phyloP scores from a whole-genome alignment of 2,329 filamentous ascomycete genomes.

The Calonectria hawksworthii region DNA sequence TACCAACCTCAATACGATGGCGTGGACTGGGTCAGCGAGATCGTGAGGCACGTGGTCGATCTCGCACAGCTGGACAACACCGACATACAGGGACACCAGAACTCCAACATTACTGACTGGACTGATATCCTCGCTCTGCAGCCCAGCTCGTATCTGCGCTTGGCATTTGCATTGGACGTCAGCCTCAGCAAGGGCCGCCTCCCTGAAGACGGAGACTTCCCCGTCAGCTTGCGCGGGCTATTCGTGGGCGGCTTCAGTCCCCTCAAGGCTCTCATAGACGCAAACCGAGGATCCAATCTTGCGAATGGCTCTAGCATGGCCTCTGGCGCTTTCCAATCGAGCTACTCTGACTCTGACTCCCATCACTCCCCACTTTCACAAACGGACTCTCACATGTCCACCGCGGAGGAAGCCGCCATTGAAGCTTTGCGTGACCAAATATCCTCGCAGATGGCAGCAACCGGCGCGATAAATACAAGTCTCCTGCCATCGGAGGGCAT shows the following conservation, averaged over 20 bases:
- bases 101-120: slow-evolving; percentile 54
- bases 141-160: slow-evolving; percentile 56
- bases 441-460: slow-evolving; percentile 15
- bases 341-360: slow-evolving; percentile 31
- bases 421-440: slow-evolving; percentile 32
- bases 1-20: slow-evolving; percentile 62
- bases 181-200: slow-evolving; percentile 58
- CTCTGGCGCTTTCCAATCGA: neutral
- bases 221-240: slow-evolving; percentile 53
- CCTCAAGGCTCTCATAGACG: slow-evolving; percentile 49
- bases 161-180: slow-evolving; percentile 60
- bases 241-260: slow-evolving; percentile 56
- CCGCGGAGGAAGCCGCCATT: slow-evolving; percentile 27
- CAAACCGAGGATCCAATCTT: slow-evolving; percentile 33
- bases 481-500: slow-evolving; percentile 46
- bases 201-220: slow-evolving; percentile 57
- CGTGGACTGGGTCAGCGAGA: slow-evolving; percentile 60
- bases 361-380: slow-evolving; percentile 36
- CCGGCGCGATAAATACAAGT: slow-evolving; percentile 32
- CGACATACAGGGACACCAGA: slow-evolving; percentile 28
- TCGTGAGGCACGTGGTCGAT: slow-evolving; percentile 59
- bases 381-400: slow-evolving; percentile 36
- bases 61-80: slow-evolving; percentile 56
- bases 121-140: slow-evolving; percentile 58
- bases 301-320: neutral